Conservation (phyloP, 2,329 filamentous ascomycete genomes). For the Basipetospora chlamydospora region DNA sequence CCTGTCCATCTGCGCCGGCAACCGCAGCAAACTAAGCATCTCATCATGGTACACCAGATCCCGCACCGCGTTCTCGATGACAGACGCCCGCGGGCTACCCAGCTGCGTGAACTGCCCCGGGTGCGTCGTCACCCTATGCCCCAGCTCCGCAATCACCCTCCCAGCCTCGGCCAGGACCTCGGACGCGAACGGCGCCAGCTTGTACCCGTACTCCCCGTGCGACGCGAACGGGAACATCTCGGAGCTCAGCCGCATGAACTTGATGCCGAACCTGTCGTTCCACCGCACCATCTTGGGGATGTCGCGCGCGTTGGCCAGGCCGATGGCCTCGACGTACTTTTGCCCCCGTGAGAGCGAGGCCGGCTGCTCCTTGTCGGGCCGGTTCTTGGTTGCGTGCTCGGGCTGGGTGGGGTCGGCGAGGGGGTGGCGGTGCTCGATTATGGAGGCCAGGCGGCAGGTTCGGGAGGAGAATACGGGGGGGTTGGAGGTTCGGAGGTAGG, state of each 20-base stretch:
- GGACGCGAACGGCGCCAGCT: constrained; percentile 67
- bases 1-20: constrained; percentile 63
- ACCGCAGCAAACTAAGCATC: constrained; percentile 58
- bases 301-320: constrained; percentile 70
- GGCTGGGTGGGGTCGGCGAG: constrained; percentile 61
- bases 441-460: constrained; percentile 81
- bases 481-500: constrained; percentile 68
- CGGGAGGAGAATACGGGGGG: constrained; percentile 81
- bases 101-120: constrained; percentile 90
- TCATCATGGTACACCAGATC: constrained; percentile 85
- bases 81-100: constrained; percentile 64
- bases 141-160: constrained; percentile 58
- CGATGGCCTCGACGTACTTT: constrained; percentile 60
- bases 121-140: constrained; percentile 78
- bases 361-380: constrained; percentile 59
- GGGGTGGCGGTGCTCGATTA: constrained; percentile 76
- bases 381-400: constrained; percentile 72
- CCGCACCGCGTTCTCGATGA: constrained; percentile 61
- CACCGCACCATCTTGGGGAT: constrained; percentile 75
- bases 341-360: constrained; percentile 53
- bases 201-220: constrained; percentile 76
- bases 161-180: constrained; percentile 65
- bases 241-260: constrained; percentile 80
- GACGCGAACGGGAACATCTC: constrained; percentile 97
- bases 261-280: constrained; percentile 87